Evolutionary conservation across 495 filamentous ascomycete species (phyloP), one percentile per base, ranked within the genome.

Genomic region (Pseudomonodictys pantanalensis): DNA sequence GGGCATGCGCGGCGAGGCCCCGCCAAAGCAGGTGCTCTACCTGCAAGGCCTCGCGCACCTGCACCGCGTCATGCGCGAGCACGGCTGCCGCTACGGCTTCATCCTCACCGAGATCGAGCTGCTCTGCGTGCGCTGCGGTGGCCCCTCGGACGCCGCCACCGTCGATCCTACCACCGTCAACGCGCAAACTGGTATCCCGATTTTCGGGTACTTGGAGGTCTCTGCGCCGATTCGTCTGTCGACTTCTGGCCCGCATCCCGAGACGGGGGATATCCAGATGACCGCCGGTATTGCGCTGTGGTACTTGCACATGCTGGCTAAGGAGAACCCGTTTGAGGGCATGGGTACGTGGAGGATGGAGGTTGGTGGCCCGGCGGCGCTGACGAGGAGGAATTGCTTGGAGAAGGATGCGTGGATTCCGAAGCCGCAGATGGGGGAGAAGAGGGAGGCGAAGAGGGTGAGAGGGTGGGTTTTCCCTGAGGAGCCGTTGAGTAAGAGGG

Each of bases 31-130:
- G 25, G 88, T 95, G 52, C 83, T 91, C 71, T 96, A 95, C 73
- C 84, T 96, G 8, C 83, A 87, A 29, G 87, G 88, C 5, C 82
- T 96, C 10, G 81, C 90, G 0, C 88, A 95, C 58, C 76, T 96
- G 25, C 91, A 96, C 71, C 83, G 85, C 42, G 83, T 84, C 70
- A 95, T 96, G 91, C 88, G 91, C 71, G 90, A 93, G 73, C 89
- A 95, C 72, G 86, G 86, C 56, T 92, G 89, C 62, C 86, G 91
- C 44, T 96, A 96, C 71, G 91, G 91, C 28, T 96, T 95, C 77
- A 92, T 96, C 68, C 84, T 96, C 53, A 96, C 89, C 0, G 91
- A 96, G 70, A 95, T 95, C 68, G 91, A 96, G 75, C 86, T 96
- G 11, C 84, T 96, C 28, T 87, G 91, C 68, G 90, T 95, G 0